A percentile compares a stretch with the other conserved stretches of the same genome.
These are phyloP conservation scores for Aureoboletus auriporus DNA, from an alignment of 768 basidiomycete species.

Conservation along the genomic window DNA sequence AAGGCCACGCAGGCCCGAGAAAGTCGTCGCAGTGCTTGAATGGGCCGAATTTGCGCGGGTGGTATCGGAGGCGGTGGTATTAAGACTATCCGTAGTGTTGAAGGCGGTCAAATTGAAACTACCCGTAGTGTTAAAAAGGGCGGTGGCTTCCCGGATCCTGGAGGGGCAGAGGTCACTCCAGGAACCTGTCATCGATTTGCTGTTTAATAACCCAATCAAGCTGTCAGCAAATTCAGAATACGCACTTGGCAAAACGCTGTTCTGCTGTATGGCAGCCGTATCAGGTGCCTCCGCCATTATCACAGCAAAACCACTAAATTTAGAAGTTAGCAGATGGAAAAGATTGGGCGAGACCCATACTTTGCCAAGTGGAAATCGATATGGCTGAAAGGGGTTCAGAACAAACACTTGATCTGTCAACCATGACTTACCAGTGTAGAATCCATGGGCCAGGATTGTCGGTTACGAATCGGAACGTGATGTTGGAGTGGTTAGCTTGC, in stretches of 20 bases:
- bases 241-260: conserved; percentile 17
- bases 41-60: background rate
- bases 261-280: conserved; percentile 15
- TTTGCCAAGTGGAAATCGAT: conserved; percentile 28
- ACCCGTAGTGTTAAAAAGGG: conserved; percentile 15
- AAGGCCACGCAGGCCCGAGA: background rate
- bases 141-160: conserved; percentile 12
- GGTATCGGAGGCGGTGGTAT: background rate
- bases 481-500: conserved; percentile 35
- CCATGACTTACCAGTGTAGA: conserved; percentile 34
- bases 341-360: conserved; percentile 10
- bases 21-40: background rate
- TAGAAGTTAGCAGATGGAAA: conserved; percentile 2
- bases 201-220: background rate
- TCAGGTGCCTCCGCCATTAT: conserved; percentile 27
- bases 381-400: conserved; percentile 19
- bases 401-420: background rate
- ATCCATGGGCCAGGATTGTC: conserved; percentile 67
- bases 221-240: background rate
- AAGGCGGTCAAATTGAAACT: conserved; percentile 15
- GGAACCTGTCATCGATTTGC: conserved; percentile 2
- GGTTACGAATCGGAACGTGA: conserved; percentile 56
- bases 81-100: conserved; percentile 1
- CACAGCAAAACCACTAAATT: conserved; percentile 28
- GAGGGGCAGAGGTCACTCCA: conserved; percentile 22